Conservation (phyloP, 2,329 filamentous ascomycete genomes). For the Juglanconis juglandina region DNA sequence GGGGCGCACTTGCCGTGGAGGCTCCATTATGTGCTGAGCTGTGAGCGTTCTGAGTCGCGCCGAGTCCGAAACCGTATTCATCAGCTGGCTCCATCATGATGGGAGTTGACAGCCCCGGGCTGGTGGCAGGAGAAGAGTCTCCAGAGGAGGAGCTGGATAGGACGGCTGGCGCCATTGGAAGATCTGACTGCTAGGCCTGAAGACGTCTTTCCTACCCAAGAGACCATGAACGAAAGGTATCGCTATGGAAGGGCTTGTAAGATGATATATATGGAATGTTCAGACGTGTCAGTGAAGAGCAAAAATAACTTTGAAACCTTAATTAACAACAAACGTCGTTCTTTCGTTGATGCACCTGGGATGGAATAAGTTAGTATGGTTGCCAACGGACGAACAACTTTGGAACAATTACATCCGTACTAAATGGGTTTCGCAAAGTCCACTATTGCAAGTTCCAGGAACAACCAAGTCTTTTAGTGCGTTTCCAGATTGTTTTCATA, state of each 20-base stretch:
- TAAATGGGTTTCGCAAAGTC: neutral
- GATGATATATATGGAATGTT: no score
- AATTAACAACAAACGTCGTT: no score
- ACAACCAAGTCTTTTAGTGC: neutral
- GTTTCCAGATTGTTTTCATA: neutral
- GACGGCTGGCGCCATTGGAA: slow-evolving; percentile 18
- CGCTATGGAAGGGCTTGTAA: no score
- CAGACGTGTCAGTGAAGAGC: no score
- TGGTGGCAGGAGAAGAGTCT: slow-evolving; percentile 20
- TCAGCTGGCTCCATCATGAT: neutral
- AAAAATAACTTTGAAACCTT: no score
- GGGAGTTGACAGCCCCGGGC: slow-evolving; percentile 20
- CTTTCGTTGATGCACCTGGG: no score
- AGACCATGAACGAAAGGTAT: no score
- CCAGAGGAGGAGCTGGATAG: slow-evolving; percentile 19
- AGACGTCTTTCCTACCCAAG: no score
- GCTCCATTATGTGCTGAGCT: neutral
- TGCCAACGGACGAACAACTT: neutral
- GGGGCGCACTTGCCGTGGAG: neutral
- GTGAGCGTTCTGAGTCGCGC: neutral
- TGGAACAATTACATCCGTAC: neutral
- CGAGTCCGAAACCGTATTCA: neutral
- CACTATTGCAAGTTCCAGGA: neutral
- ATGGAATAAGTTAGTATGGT: neutral
- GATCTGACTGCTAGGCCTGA: neutral